Conservation (phyloP, 2,329 filamentous ascomycete genomes). For the Aspergillus sp. region DNA sequence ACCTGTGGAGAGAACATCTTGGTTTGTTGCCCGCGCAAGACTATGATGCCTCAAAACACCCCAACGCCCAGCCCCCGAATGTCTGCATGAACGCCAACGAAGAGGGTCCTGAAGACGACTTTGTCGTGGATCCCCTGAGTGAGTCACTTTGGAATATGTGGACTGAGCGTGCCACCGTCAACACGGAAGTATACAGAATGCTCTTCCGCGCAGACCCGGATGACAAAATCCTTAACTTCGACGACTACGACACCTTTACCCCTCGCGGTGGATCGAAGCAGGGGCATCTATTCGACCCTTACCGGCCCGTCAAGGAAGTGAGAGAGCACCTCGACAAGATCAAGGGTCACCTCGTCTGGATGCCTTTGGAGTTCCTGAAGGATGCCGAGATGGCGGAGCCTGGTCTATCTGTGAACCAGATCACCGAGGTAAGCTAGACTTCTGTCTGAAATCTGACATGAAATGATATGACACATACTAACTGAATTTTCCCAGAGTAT, state of each 20-base stretch:
- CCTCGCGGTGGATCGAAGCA: slow-evolving; percentile 58
- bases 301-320: slow-evolving; percentile 67
- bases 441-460: not conserved
- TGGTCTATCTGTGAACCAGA: slow-evolving; percentile 78
- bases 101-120: slow-evolving; percentile 61
- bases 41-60: slow-evolving; percentile 59
- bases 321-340: slow-evolving; percentile 72
- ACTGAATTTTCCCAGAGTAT: slow-evolving; percentile 21
- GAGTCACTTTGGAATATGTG: slow-evolving; percentile 67
- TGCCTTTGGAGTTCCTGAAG: slow-evolving; percentile 82
- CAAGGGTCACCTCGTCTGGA: slow-evolving; percentile 87
- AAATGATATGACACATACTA: slow-evolving; percentile 4
- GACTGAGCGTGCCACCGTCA: slow-evolving; percentile 66
- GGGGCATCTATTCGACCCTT: slow-evolving; percentile 82
- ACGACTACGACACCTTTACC: slow-evolving; percentile 80
- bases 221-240: slow-evolving; percentile 80
- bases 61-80: slow-evolving; percentile 72
- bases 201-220: slow-evolving; percentile 90
- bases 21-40: slow-evolving; percentile 73
- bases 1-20: slow-evolving; percentile 88
- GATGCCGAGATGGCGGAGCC: slow-evolving; percentile 86
- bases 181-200: slow-evolving; percentile 75
- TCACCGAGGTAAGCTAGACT: slow-evolving; percentile 70
- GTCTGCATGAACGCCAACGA: slow-evolving; percentile 68
- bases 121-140: slow-evolving; percentile 70